Evolutionary conservation across 2,329 filamentous ascomycete genomes (phyloP).

Genomic region (Domatiomyces globalis): DNA sequence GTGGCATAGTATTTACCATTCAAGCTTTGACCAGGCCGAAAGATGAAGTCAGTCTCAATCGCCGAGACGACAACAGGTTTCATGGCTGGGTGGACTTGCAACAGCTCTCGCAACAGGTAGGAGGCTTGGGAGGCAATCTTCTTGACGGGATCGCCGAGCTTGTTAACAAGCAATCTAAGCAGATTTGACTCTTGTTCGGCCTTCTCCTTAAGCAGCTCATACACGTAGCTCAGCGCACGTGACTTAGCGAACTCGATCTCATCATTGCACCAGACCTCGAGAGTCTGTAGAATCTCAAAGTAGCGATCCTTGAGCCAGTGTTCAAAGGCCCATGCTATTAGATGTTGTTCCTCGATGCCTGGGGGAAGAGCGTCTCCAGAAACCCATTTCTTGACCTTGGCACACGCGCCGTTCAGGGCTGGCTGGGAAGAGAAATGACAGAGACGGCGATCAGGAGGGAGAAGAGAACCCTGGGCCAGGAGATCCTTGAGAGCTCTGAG

Average conservation of each 20-base stretch:
- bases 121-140: conserved; percentile 92
- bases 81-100: conserved; percentile 84
- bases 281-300: conserved; percentile 80
- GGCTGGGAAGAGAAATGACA: conserved; percentile 68
- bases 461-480: conserved; percentile 70
- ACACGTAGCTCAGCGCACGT: conserved; percentile 79
- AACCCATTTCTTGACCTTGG: conserved; percentile 46
- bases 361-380: conserved; percentile 57
- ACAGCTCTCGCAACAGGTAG: conserved; percentile 80
- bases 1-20: conserved; percentile 92
- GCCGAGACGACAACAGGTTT: conserved; percentile 72
- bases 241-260: conserved; percentile 88
- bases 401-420: conserved; percentile 49
- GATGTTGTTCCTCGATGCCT: conserved; percentile 57
- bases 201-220: conserved; percentile 81
- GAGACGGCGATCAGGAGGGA: conserved; percentile 71
- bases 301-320: conserved; percentile 91
- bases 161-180: conserved; percentile 82
- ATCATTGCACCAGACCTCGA: conserved; percentile 87
- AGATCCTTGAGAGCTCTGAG: conserved; percentile 87
- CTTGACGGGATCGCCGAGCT: conserved; percentile 84
- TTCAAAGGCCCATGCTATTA: conserved; percentile 83
- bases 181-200: conserved; percentile 95
- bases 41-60: conserved; percentile 75
- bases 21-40: conserved; percentile 71